These are phyloP conservation scores for Hericium erinaceus DNA, from an alignment of 768 basidiomycete species.

Conservation along the genomic window DNA sequence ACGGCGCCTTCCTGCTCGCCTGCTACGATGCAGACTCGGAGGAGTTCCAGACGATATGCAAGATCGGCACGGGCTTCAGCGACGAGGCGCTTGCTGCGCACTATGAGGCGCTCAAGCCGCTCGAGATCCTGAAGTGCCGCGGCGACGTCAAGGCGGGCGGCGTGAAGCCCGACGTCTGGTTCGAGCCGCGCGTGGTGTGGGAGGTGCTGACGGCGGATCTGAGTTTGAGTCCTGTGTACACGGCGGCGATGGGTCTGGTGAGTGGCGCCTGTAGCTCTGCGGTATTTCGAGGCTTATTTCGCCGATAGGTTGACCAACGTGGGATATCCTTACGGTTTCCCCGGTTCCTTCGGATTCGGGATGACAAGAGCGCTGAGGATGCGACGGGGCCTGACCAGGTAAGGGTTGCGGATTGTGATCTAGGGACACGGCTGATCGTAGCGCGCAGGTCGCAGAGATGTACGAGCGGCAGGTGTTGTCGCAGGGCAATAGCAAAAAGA, in stretches of 20 bases:
- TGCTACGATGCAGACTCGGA: constrained; percentile 94
- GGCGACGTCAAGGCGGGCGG: constrained; percentile 85
- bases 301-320: constrained; percentile 63
- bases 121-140: constrained; percentile 60
- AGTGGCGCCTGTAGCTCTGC: constrained; percentile 18
- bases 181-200: constrained; percentile 96
- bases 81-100: constrained; percentile 82
- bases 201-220: constrained; percentile 96
- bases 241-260: constrained; percentile 88
- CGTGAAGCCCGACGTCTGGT: constrained; percentile 96
- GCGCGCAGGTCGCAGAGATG: constrained; percentile 79
- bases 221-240: constrained; percentile 92
- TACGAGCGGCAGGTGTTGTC: constrained; percentile 83
- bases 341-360: constrained; percentile 83
- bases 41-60: constrained; percentile 95
- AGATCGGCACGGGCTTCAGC: constrained; percentile 97
- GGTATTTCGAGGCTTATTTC: not conserved
- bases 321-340: constrained; percentile 97
- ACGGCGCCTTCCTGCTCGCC: constrained; percentile 95
- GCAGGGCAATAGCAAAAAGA: constrained; percentile 62
- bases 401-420: constrained; percentile 12
- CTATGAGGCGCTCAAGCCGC: constrained; percentile 70
- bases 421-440: constrained; percentile 1
- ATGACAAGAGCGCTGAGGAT: constrained; percentile 90
- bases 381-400: constrained; percentile 92